Conservation (phyloP, 768 basidiomycete genomes). For the Auriscalpium microsporum region DNA sequence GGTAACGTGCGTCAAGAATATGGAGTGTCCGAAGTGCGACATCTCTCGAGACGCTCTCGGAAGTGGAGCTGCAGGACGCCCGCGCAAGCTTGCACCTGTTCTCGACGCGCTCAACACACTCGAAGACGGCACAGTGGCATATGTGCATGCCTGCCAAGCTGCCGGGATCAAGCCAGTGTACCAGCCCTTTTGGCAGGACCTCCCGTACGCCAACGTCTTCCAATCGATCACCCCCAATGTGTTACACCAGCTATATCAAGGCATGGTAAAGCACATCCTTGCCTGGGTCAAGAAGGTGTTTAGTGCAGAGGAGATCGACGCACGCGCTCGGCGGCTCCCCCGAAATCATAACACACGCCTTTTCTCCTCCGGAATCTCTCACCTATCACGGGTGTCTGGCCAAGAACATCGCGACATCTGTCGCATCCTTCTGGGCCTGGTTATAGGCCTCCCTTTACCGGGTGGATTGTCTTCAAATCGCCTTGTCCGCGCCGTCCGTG, state of each 20-base stretch:
- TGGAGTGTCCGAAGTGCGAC: too few relatives aligned
- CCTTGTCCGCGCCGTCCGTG: too few relatives aligned
- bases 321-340: not conserved
- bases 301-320: slow-evolving; percentile 11
- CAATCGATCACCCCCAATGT: slow-evolving; percentile 9
- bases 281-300: not conserved
- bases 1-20: too few relatives aligned
- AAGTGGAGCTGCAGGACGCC: too few relatives aligned
- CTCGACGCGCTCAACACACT: too few relatives aligned
- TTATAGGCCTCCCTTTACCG: slow-evolving; percentile 19
- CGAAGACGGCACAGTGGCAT: not conserved
- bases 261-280: not conserved
- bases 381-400: not conserved
- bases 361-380: slow-evolving; percentile 1
- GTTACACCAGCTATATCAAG: slow-evolving; percentile 4
- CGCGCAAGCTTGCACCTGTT: too few relatives aligned
- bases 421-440: slow-evolving; percentile 11
- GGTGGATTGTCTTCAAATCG: slow-evolving; percentile 1
- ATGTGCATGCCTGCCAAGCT: not conserved
- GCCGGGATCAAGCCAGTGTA: not conserved
- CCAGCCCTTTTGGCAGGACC: slow-evolving; percentile 5
- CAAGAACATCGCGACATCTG: slow-evolving; percentile 11
- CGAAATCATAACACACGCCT: slow-evolving; percentile 8
- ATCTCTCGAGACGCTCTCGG: too few relatives aligned
- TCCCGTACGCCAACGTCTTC: slow-evolving; percentile 4